A percentile compares a stretch with the other conserved stretches of the same genome.
Conservation (phyloP, 2,329 filamentous ascomycete species). For the Aaosphaeria arxii region DNA sequence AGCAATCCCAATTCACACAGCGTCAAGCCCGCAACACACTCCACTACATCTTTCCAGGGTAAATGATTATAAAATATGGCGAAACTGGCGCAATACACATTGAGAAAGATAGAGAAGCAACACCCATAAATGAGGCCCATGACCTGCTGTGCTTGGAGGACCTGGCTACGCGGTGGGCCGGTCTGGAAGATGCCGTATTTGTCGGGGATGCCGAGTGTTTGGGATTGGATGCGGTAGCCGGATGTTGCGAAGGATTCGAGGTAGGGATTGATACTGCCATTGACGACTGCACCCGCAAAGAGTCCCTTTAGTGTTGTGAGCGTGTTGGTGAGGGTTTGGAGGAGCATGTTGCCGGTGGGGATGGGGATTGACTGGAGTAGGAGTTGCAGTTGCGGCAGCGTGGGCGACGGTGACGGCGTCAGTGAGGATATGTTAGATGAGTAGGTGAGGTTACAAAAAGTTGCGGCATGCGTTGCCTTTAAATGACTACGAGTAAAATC, state of each 20-base stretch:
- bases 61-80: not conserved
- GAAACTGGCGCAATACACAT: not conserved
- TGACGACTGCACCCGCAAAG: not conserved
- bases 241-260: constrained; percentile 15
- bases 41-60: not conserved
- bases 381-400: too few relatives aligned
- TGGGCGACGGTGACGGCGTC: too few relatives aligned
- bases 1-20: too few relatives aligned
- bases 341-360: not conserved
- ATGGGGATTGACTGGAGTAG: too few relatives aligned
- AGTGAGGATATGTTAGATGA: too few relatives aligned
- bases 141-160: not conserved
- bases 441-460: too few relatives aligned
- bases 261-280: not conserved
- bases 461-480: too few relatives aligned
- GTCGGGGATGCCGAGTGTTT: constrained; percentile 18
- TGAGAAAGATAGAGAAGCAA: not conserved
- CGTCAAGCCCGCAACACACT: not conserved
- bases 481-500: too few relatives aligned
- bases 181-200: constrained; percentile 7
- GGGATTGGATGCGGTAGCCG: constrained; percentile 21
- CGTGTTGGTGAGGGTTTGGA: not conserved
- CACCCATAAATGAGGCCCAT: not conserved
- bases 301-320: not conserved
- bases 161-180: constrained; percentile 1